A percentile compares a stretch with the other conserved stretches of the same genome.
phyloP scores from a whole-genome alignment of 2,329 filamentous ascomycete genomes.

The Cladobotryum mycophilum region DNA sequence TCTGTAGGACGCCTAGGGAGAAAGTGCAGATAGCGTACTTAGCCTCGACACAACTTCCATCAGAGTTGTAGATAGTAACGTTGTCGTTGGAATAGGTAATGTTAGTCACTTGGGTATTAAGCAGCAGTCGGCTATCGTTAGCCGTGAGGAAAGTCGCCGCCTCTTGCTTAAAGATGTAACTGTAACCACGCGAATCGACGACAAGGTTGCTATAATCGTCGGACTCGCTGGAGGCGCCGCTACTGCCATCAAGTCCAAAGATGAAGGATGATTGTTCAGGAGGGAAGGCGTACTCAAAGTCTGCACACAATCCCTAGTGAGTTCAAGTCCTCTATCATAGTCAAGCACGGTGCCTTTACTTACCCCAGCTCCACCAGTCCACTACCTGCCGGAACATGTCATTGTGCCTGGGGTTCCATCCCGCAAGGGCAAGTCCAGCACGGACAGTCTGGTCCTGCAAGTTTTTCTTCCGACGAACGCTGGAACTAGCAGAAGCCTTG shows the following conservation, averaged over 20 bases:
- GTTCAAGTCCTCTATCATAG: background rate
- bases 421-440: no score
- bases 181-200: conserved; percentile 56
- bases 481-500: no score
- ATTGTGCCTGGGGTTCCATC: no score
- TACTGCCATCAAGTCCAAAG: conserved; percentile 50
- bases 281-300: conserved; percentile 52
- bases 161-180: conserved; percentile 49
- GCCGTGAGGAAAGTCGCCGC: conserved; percentile 49
- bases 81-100: conserved; percentile 46
- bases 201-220: conserved; percentile 57
- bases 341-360: no score
- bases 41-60: conserved; percentile 52
- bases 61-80: conserved; percentile 46
- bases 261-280: conserved; percentile 51
- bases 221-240: conserved; percentile 57
- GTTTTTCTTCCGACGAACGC: no score
- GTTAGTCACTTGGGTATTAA: conserved; percentile 51
- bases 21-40: conserved; percentile 62
- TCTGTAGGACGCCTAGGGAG: conserved; percentile 61
- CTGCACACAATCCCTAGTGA: conserved; percentile 5
- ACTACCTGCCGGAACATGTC: no score
- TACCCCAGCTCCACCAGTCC: no score
- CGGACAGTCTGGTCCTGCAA: no score
- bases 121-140: conserved; percentile 50